These are phyloP conservation scores for Phytophthora cryptogea DNA, from an alignment of 352 stramenopile genomes.

Conservation along the genomic window DNA sequence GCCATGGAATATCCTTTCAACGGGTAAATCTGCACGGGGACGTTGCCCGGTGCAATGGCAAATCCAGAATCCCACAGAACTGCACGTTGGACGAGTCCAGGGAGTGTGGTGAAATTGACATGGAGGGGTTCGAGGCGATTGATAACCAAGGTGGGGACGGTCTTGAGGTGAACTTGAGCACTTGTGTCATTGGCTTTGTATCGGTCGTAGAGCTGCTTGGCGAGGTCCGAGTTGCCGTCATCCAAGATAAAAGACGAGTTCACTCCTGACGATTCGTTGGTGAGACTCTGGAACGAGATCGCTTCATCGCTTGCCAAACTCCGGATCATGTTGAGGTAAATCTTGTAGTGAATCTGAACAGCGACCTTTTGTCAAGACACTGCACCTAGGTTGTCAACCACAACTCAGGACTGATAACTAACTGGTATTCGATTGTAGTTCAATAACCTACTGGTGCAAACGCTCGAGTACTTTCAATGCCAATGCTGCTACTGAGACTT, in stretches of 20 bases:
- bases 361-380: background rate
- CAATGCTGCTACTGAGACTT: constrained; percentile 1
- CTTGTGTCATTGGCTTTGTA: constrained; percentile 6
- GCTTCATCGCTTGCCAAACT: background rate
- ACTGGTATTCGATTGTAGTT: background rate
- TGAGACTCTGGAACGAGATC: constrained; percentile 2
- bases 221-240: constrained; percentile 40
- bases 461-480: constrained; percentile 1
- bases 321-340: background rate
- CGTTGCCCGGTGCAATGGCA: constrained; percentile 13
- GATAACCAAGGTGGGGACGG: constrained; percentile 11
- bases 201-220: constrained; percentile 38
- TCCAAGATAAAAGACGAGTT: constrained; percentile 33
- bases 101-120: constrained; percentile 23
- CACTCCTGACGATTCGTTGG: background rate
- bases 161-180: constrained; percentile 11
- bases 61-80: constrained; percentile 47
- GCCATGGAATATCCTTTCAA: constrained; percentile 28
- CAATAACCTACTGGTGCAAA: background rate
- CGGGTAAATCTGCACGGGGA: constrained; percentile 28
- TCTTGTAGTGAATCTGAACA: background rate
- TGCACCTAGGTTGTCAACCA: background rate
- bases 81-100: constrained; percentile 34
- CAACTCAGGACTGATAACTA: background rate
- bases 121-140: constrained; percentile 16